A percentile compares a stretch with the other conserved stretches of the same genome.
These are phyloP conservation scores for Phlebiopsis gigantea DNA, from an alignment of 768 basidiomycete species.

Conservation along the genomic window DNA sequence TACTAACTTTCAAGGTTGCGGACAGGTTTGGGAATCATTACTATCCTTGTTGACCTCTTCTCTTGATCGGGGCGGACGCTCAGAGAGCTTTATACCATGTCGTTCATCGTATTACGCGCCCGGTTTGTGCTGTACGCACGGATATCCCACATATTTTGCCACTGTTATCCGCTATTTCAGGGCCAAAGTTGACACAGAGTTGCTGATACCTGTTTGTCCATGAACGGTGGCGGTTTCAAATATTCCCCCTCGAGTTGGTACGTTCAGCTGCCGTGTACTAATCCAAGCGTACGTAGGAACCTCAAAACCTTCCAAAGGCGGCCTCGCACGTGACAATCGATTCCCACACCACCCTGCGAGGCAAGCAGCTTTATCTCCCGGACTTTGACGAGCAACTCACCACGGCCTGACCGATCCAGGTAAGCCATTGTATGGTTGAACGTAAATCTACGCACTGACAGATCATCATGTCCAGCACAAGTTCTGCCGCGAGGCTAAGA, in stretches of 20 bases:
- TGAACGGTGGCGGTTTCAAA: too few species aligned
- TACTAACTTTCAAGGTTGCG: conserved; percentile 2
- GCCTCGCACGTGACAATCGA: neutral
- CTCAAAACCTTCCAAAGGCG: neutral
- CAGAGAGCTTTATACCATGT: neutral
- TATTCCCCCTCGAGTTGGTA: too few species aligned
- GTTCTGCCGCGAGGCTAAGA: too few species aligned
- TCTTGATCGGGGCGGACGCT: conserved; percentile 13
- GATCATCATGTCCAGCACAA: neutral
- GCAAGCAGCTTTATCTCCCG: neutral
- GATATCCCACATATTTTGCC: neutral
- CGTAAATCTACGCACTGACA: neutral
- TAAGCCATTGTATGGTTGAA: neutral
- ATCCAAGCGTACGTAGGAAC: neutral
- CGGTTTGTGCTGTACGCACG: neutral
- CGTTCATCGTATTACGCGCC: neutral
- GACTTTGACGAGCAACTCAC: neutral
- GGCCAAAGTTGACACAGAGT: neutral
- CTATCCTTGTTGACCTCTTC: conserved; percentile 78
- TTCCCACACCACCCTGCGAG: neutral
- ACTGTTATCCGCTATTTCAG: neutral
- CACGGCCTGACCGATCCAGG: neutral
- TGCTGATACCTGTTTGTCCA: too few species aligned
- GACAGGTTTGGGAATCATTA: conserved; percentile 87
- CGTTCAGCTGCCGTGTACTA: too few species aligned